Conservation (phyloP, 2,329 filamentous ascomycete genomes). For the Emergomyces pasteurianus region DNA sequence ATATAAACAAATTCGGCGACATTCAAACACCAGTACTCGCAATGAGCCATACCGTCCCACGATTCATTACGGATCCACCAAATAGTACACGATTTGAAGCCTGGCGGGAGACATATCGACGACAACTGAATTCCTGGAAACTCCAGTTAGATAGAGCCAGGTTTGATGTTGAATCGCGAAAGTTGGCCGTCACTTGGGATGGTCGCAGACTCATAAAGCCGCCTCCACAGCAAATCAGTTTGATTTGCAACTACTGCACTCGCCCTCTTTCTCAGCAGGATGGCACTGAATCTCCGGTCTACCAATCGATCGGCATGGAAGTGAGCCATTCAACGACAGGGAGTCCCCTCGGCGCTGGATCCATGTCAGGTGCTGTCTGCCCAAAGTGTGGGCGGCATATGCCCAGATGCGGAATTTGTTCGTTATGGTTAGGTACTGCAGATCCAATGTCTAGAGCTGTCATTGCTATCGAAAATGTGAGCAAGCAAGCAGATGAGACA, state of each 20-base stretch:
- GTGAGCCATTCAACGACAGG: constrained; percentile 23
- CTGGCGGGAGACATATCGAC: constrained; percentile 51
- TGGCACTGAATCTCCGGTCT: constrained; percentile 15
- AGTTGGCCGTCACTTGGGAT: constrained; percentile 39
- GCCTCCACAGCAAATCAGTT: constrained; percentile 41
- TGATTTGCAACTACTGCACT: constrained; percentile 51
- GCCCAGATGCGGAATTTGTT: constrained; percentile 51
- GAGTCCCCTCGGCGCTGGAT: constrained; percentile 24
- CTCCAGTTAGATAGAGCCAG: constrained; percentile 47
- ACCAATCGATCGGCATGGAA: constrained; percentile 13
- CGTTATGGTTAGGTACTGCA: constrained; percentile 48
- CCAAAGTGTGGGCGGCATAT: constrained; percentile 51
- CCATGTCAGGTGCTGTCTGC: constrained; percentile 43
- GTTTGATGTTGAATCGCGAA: constrained; percentile 48
- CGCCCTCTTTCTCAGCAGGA: constrained; percentile 41
- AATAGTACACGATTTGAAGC: constrained; percentile 43
- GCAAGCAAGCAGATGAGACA: background rate
- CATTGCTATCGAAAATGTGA: constrained; percentile 22
- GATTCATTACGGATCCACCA: constrained; percentile 43
- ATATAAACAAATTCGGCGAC: constrained; percentile 48
- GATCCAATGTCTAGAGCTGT: constrained; percentile 38
- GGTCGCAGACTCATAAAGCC: constrained; percentile 38
- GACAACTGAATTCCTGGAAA: constrained; percentile 50
- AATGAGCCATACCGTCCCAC: constrained; percentile 46
- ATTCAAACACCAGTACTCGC: constrained; percentile 52